A percentile compares a stretch with the other conserved stretches of the same genome.
Conservation (phyloP, 1,139 yeast genomes). For the Magnusiomyces ingens region DNA sequence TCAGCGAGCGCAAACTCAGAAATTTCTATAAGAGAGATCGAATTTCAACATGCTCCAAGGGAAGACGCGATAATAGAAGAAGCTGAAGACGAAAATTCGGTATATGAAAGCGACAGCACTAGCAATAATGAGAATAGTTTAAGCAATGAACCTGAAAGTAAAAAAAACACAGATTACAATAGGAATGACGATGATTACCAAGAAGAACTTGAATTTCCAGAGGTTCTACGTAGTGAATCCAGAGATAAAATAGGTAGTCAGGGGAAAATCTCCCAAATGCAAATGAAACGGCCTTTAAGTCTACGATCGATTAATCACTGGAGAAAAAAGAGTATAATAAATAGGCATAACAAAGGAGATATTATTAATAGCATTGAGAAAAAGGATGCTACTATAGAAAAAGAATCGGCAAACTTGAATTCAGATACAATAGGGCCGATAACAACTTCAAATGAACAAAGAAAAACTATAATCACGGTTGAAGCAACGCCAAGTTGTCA, state of each 20-base stretch:
- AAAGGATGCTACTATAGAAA: no score
- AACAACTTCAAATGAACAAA: no score
- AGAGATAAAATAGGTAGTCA: not conserved
- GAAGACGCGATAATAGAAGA: not conserved
- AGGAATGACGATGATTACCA: not conserved
- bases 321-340: slow-evolving; percentile 1
- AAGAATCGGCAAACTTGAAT: no score
- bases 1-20: no score
- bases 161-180: slow-evolving; percentile 8
- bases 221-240: no score
- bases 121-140: slow-evolving; percentile 14
- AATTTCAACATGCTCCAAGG: not conserved
- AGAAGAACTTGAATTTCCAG: not conserved
- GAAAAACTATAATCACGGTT: not conserved
- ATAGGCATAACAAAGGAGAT: not conserved
- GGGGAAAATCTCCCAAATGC: slow-evolving; percentile 3
- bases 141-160: slow-evolving; percentile 13
- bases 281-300: not conserved
- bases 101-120: slow-evolving; percentile 17
- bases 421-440: no score
- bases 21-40: no score
- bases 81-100: slow-evolving; percentile 10
- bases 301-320: not conserved
- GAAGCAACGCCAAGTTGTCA: not conserved
- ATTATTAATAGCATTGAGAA: not conserved